A percentile compares a stretch with the other conserved stretches of the same genome.
These are phyloP conservation scores for Paratinospora sagittata DNA, from an alignment of 164 flowering plant genomes.

Conservation along the genomic window DNA sequence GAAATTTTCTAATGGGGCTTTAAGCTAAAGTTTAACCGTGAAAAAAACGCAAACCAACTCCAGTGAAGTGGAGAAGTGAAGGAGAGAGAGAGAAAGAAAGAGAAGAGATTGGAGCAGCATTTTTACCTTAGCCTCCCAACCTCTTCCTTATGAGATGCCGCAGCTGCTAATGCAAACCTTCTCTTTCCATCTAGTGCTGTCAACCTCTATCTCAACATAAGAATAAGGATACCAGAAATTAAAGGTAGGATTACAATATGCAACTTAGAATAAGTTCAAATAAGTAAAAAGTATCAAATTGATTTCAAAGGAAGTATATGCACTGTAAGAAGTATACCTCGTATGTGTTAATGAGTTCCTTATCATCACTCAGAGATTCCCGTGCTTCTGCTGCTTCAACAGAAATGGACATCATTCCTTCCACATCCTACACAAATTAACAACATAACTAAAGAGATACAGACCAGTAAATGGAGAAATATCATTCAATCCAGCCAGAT, in stretches of 20 bases:
- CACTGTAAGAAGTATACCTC: conserved; percentile 45
- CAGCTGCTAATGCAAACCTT: conserved; percentile 98
- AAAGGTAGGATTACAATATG: not conserved
- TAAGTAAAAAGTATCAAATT: not conserved
- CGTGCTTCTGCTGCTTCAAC: conserved; percentile 94
- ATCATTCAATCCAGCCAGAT: too few species aligned
- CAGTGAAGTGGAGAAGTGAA: not conserved
- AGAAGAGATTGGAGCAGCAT: not conserved
- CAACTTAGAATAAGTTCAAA: not conserved
- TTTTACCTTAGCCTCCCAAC: conserved; percentile 85
- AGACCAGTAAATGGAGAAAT: not conserved
- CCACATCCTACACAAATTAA: conserved; percentile 68
- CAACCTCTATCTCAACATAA: conserved; percentile 54
- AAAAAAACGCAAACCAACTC: not conserved
- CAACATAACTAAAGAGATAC: not conserved
- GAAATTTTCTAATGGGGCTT: not conserved
- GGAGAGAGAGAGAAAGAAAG: conserved; percentile 1
- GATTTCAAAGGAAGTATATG: not conserved
- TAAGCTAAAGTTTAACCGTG: not conserved
- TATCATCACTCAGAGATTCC: conserved; percentile 86
- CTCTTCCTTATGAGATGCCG: conserved; percentile 91
- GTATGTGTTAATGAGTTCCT: conserved; percentile 83
- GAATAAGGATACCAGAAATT: conserved; percentile 7
- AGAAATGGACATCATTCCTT: conserved; percentile 99
- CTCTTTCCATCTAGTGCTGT: conserved; percentile 98